These are phyloP conservation scores for Alternaria rosae DNA, from an alignment of 2,329 filamentous ascomycete species.

Conservation along the genomic window DNA sequence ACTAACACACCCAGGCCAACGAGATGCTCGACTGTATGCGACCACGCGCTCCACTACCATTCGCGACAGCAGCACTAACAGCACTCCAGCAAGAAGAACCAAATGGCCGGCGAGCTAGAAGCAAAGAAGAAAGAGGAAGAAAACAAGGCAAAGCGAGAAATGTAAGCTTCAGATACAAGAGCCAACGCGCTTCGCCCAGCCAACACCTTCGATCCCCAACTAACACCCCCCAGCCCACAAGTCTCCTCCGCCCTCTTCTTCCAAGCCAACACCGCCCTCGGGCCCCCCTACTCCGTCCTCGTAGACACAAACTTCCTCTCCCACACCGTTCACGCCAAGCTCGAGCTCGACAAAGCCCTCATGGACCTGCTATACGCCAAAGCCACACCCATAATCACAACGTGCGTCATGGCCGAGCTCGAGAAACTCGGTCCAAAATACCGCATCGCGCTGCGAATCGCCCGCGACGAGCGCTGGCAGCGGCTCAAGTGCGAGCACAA, in stretches of 20 bases:
- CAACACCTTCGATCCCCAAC: constrained; percentile 6
- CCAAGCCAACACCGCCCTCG: constrained; percentile 76
- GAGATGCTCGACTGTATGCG: constrained; percentile 72
- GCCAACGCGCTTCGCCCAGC: constrained; percentile 1
- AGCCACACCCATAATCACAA: constrained; percentile 86
- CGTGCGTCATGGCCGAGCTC: constrained; percentile 77
- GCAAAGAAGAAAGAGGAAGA: constrained; percentile 65
- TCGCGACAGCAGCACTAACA: background rate
- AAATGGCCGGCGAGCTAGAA: constrained; percentile 68
- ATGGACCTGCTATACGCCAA: constrained; percentile 96
- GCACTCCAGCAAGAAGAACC: constrained; percentile 72
- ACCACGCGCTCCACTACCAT: background rate
- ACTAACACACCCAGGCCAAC: constrained; percentile 55
- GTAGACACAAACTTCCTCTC: constrained; percentile 49
- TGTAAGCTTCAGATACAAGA: constrained; percentile 55
- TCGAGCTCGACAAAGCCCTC: constrained; percentile 84
- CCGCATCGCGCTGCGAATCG: constrained; percentile 82
- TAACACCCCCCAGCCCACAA: constrained; percentile 64
- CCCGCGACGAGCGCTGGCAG: constrained; percentile 88
- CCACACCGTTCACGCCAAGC: constrained; percentile 89
- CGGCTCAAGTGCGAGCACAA: constrained; percentile 89
- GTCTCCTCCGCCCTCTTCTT: constrained; percentile 68
- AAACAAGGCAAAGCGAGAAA: constrained; percentile 74
- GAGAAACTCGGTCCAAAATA: constrained; percentile 90
- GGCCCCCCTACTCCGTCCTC: constrained; percentile 81